Base-by-base conservation (phyloP, 768 basidiomycete genomes). In the Crepidotus variabilis region DNA sequence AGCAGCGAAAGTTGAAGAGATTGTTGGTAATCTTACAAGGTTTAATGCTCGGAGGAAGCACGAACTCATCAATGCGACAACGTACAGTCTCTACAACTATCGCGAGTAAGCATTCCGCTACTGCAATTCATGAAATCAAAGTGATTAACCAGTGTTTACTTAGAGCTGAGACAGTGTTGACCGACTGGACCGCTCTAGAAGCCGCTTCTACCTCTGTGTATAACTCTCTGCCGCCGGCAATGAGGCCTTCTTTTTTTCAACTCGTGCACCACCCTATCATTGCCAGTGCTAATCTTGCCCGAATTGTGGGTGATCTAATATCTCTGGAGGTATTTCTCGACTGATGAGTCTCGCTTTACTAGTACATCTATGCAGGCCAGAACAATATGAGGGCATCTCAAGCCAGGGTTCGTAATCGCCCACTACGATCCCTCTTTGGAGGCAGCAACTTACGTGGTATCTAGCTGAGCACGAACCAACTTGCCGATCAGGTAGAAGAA, bases 331-430 rank as follows among this genome's bases (percentile, higher is more conserved):
- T 10, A 24, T 13, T n/a, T 28, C 28, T 23, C 6, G 18, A 14
- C n/a, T 51, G 49, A 43, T 49, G 10, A 3, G 13, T n/a, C 28
- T 28, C 28, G 28, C 8, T 28, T 28, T 7, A 6, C 36, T 48
- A 74, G 74, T 74, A 84, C 62, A 75, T 88, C 28, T 70, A 74
- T 21, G 84, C 84, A 47, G 86, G 87, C 2, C 63, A 71, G 51
- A 86, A 86, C 66, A 84, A 85, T 62, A 58, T 87, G 28, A 75
- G 81, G 32, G 84, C 84, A 2, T 82, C 79, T 7, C 87, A 90
- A 67, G 86, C 82, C 1, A 72, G 83, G 24, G 76, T 75, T 52
- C 20, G 71, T 60, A 28, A 28, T 28, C 28, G 8, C 28, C 28
- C 28, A 8, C 28, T 28, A 8, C n/a, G n/a, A n/a, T n/a, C n/a